Conservation (phyloP, 73 alveolate species). For the Breviolum minutum region DNA sequence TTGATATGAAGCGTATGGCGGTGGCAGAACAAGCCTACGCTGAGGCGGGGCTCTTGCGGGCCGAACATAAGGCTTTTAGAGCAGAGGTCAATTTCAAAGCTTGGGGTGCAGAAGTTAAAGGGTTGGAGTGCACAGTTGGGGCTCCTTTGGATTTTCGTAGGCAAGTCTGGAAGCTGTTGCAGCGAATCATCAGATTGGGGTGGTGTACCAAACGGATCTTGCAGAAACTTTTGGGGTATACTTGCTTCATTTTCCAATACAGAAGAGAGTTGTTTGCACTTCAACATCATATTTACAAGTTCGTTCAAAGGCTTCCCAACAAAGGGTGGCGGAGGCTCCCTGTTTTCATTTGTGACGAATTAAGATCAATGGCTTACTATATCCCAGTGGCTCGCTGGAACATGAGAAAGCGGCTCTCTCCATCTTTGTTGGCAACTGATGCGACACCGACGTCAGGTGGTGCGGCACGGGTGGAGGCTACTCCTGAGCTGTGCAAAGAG, state of each 20-base stretch:
- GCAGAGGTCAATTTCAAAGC: constrained; percentile 1
- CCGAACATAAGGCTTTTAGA: not conserved
- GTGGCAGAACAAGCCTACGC: too few relatives aligned
- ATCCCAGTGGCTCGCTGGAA: not conserved
- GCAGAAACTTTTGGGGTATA: not conserved
- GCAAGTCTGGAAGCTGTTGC: not conserved
- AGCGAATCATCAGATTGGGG: not conserved
- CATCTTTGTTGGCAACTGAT: not conserved
- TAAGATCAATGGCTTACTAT: not conserved
- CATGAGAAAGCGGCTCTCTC: not conserved
- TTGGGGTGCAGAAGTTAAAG: constrained; percentile 28
- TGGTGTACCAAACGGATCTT: not conserved
- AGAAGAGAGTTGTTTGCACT: not conserved
- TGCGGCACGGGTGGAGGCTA: not conserved
- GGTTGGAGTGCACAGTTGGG: not conserved
- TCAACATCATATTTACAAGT: not conserved
- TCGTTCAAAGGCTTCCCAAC: not conserved
- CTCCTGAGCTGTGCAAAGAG: not conserved
- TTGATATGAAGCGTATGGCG: too few relatives aligned
- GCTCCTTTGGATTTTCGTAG: not conserved
- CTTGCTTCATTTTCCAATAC: constrained; percentile 10
- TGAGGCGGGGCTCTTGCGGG: too few relatives aligned
- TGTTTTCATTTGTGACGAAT: not conserved
- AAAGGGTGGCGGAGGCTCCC: not conserved
- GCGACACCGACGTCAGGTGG: constrained; percentile 46